A percentile compares a stretch with the other conserved stretches of the same genome.
Evolutionary conservation across 768 basidiomycete species (phyloP).

Genomic region (Amanita exitialis): DNA sequence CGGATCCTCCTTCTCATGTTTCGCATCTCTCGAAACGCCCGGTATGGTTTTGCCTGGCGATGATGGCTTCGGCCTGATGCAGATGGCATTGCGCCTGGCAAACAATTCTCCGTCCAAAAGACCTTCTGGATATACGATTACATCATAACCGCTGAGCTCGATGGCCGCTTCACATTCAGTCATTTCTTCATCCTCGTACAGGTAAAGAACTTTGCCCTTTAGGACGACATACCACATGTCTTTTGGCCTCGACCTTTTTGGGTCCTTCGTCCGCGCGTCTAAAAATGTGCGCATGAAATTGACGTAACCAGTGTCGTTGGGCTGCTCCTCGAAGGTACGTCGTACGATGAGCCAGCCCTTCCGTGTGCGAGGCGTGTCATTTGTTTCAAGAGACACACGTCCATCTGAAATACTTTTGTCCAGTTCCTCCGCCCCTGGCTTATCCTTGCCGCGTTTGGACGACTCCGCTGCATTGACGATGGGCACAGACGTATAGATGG

Average conservation of each 20-base stretch:
- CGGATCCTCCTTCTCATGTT: constrained; percentile 21
- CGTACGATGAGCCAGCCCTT: constrained; percentile 82
- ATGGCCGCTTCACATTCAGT: constrained; percentile 88
- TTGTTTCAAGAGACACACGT: constrained; percentile 24
- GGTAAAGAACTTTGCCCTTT: constrained; percentile 84
- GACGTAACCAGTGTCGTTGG: constrained; percentile 61
- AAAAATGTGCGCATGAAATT: constrained; percentile 72
- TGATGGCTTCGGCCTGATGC: constrained; percentile 44
- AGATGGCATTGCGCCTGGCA: constrained; percentile 83
- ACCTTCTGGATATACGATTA: constrained; percentile 65
- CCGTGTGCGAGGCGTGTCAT: constrained; percentile 55
- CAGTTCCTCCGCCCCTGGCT: constrained; percentile 7
- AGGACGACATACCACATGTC: constrained; percentile 91
- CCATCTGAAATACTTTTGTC: constrained; percentile 13
- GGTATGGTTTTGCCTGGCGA: constrained; percentile 28
- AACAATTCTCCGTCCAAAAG: constrained; percentile 84
- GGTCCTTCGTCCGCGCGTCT: constrained; percentile 77
- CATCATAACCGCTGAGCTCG: constrained; percentile 71
- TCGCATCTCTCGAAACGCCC: constrained; percentile 46
- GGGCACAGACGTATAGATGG: constrained; percentile 83
- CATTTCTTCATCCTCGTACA: constrained; percentile 91
- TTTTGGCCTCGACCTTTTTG: constrained; percentile 74
- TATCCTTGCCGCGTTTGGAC: constrained; percentile 19
- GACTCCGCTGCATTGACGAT: constrained; percentile 49
- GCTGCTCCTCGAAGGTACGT: constrained; percentile 62